Percentiles rank a stretch among this genome's conserved stretches.
Conservation (phyloP, 805 yeast genomes). For the Yarrowia osloensis region DNA sequence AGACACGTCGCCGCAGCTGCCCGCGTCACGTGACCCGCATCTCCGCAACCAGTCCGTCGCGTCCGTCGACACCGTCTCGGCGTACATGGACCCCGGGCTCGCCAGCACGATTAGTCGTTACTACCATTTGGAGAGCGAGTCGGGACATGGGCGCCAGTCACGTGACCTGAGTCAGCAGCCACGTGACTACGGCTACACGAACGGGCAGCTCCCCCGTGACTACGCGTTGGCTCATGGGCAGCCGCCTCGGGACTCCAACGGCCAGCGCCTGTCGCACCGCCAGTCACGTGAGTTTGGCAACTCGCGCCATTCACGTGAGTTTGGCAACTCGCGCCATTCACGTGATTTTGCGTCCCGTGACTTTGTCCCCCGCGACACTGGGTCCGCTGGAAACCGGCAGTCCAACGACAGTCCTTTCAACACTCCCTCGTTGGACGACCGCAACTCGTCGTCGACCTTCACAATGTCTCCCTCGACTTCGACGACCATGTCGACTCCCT, state of each 20-base stretch:
- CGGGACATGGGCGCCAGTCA: not conserved
- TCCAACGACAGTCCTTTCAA: not conserved
- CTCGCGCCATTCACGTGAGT: not conserved
- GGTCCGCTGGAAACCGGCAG: not conserved
- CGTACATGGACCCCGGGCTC: not conserved
- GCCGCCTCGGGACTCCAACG: too few relatives aligned
- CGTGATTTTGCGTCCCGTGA: not conserved
- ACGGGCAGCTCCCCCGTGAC: not conserved
- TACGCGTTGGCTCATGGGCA: too few relatives aligned
- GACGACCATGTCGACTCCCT: constrained; percentile 21
- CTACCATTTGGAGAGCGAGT: not conserved
- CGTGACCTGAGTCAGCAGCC: too few relatives aligned
- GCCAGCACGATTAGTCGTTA: constrained; percentile 9
- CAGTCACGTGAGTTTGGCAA: not conserved
- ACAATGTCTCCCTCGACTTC: constrained; percentile 7
- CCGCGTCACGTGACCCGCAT: not conserved
- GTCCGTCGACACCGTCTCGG: not conserved
- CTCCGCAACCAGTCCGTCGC: not conserved
- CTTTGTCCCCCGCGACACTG: not conserved
- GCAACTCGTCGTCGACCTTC: constrained; percentile 19
- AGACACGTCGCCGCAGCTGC: not conserved
- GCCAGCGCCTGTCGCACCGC: not conserved
- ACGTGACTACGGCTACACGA: not conserved
- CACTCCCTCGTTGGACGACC: constrained; percentile 3
- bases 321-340: not conserved